Conservation (phyloP, 148 eudicot species). For the Vaccinium macrocarpon region DNA sequence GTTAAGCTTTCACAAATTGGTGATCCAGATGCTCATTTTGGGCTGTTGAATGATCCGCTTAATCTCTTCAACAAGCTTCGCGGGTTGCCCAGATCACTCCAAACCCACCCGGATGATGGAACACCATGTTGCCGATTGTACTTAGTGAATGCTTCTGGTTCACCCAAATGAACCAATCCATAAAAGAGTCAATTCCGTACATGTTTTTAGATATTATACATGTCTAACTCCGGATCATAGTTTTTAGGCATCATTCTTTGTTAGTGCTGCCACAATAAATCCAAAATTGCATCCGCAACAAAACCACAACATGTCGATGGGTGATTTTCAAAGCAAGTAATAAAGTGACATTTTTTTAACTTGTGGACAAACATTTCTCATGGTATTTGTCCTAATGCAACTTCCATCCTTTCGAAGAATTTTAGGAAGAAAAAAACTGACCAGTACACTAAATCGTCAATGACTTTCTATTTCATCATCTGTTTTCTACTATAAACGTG, state of each 20-base stretch:
- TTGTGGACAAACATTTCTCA: background rate
- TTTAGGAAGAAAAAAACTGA: background rate
- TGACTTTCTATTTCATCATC: background rate
- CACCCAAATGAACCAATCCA: slow-evolving; percentile 41
- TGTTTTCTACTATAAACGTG: too few relatives aligned
- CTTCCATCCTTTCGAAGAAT: background rate
- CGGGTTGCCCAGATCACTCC: slow-evolving; percentile 75
- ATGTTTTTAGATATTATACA: slow-evolving; percentile 16
- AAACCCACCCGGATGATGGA: slow-evolving; percentile 86
- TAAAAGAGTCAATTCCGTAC: slow-evolving; percentile 14
- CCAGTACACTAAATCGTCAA: background rate
- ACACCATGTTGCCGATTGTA: slow-evolving; percentile 85
- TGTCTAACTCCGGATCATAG: slow-evolving; percentile 22
- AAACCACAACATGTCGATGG: background rate
- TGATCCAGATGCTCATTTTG: slow-evolving; percentile 90
- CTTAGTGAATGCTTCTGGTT: slow-evolving; percentile 84
- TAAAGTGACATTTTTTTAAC: background rate
- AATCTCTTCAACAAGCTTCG: slow-evolving; percentile 82
- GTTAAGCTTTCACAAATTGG: slow-evolving; percentile 88
- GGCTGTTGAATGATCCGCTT: slow-evolving; percentile 70
- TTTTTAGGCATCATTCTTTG: slow-evolving; percentile 23
- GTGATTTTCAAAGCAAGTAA: slow-evolving; percentile 8
- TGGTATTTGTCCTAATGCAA: background rate
- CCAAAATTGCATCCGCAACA: slow-evolving; percentile 7
- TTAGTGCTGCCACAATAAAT: slow-evolving; percentile 22